These are phyloP conservation scores for Ocimum tenuiflorum DNA, from an alignment of 257 asterid species.

Conservation along the genomic window DNA sequence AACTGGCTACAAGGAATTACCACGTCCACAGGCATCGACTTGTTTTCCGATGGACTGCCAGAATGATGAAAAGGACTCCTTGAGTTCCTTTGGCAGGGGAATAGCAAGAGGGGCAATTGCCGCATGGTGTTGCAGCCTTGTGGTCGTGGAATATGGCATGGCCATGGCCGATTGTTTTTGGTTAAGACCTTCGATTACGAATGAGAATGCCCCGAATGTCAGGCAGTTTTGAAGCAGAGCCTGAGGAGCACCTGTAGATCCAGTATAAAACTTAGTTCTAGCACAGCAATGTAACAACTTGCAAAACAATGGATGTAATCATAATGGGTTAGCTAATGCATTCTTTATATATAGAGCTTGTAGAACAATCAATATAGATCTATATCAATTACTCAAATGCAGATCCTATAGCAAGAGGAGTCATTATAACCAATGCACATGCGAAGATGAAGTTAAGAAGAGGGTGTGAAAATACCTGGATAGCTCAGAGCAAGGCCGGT, in stretches of 20 bases:
- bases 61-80: constrained; percentile 71
- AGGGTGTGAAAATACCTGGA: constrained; percentile 47
- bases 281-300: too few species aligned
- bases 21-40: neutral
- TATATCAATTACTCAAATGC: neutral
- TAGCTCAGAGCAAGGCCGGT: constrained; percentile 88
- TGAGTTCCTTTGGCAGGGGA: constrained; percentile 76
- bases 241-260: constrained; percentile 78
- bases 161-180: constrained; percentile 86
- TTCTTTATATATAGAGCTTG: too few species aligned
- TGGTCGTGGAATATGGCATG: constrained; percentile 23
- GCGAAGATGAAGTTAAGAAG: neutral
- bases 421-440: neutral
- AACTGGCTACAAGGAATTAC: neutral
- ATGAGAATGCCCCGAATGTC: constrained; percentile 94
- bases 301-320: neutral
- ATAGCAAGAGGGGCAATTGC: constrained; percentile 76
- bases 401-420: neutral
- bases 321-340: too few species aligned
- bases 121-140: constrained; percentile 29
- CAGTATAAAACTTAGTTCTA: neutral
- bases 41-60: constrained; percentile 59
- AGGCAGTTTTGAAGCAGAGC: constrained; percentile 85
- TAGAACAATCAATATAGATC: neutral
- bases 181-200: constrained; percentile 79